These are phyloP conservation scores for Verticillium nubilum DNA, from an alignment of 2,329 filamentous ascomycete genomes.

Conservation along the genomic window DNA sequence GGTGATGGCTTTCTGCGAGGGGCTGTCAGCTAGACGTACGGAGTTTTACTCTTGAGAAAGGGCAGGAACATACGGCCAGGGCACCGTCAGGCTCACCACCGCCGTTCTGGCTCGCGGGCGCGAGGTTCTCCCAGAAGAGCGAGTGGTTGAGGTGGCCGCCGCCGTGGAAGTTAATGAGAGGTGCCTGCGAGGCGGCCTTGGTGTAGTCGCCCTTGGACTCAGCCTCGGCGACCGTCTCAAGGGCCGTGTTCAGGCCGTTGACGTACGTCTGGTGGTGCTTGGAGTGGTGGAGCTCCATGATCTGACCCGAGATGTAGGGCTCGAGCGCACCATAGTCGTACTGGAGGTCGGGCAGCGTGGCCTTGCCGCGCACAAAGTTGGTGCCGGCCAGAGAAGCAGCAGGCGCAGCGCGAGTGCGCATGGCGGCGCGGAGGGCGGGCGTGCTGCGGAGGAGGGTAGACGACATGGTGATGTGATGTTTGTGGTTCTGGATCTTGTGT, in stretches of 20 bases:
- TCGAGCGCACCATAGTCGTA: slow-evolving; percentile 96
- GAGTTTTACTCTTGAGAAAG: neutral
- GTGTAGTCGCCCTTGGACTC: slow-evolving; percentile 55
- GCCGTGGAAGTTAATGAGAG: slow-evolving; percentile 70
- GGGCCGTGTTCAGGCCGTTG: slow-evolving; percentile 76
- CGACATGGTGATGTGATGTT: slow-evolving; percentile 55
- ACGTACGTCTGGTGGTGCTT: slow-evolving; percentile 96
- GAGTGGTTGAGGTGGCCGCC: slow-evolving; percentile 85
- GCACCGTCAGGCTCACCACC: slow-evolving; percentile 57
- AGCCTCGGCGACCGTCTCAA: slow-evolving; percentile 64
- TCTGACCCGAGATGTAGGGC: slow-evolving; percentile 74
- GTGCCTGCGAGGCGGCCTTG: slow-evolving; percentile 44
- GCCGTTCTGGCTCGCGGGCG: slow-evolving; percentile 56
- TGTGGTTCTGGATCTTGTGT: neutral
- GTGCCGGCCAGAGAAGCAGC: slow-evolving; percentile 63
- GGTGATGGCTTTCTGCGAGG: slow-evolving; percentile 48
- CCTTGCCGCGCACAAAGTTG: slow-evolving; percentile 80
- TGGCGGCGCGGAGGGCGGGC: slow-evolving; percentile 61
- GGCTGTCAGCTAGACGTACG: neutral
- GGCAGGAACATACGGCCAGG: slow-evolving; percentile 42
- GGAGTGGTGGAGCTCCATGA: slow-evolving; percentile 94
- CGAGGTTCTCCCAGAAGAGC: slow-evolving; percentile 80
- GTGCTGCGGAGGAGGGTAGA: slow-evolving; percentile 68
- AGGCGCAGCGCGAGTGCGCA: slow-evolving; percentile 59
- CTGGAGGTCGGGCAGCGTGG: slow-evolving; percentile 83